Percentiles rank a stretch among this genome's conserved stretches.
Conservation (phyloP, 2,329 filamentous ascomycete genomes). For the Fusarium sp. region DNA sequence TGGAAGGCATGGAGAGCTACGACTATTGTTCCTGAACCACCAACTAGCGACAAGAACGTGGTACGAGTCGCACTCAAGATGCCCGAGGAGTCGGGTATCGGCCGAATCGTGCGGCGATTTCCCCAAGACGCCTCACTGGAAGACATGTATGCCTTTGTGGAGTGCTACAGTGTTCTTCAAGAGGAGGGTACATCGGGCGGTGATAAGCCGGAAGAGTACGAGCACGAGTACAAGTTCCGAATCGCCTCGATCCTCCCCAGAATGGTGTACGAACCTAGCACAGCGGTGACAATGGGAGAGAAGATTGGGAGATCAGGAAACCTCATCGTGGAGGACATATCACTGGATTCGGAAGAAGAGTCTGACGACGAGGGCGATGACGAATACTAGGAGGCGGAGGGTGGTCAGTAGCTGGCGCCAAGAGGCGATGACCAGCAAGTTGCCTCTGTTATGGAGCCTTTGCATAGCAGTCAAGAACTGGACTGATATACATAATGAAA, state of each 20-base stretch:
- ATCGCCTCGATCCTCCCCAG: conserved; percentile 89
- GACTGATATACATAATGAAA: conserved; percentile 4
- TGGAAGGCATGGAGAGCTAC: conserved; percentile 87
- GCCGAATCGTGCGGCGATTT: conserved; percentile 84
- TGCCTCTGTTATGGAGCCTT: conserved; percentile 17
- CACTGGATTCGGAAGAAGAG: conserved; percentile 54
- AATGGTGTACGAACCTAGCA: conserved; percentile 79
- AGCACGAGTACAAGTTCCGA: conserved; percentile 86
- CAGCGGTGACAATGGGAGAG: conserved; percentile 74
- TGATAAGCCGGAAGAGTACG: conserved; percentile 73
- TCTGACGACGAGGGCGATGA: conserved; percentile 50
- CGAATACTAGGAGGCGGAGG: conserved; percentile 45
- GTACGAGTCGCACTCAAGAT: conserved; percentile 79
- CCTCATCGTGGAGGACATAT: conserved; percentile 82
- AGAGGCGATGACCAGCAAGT: conserved; percentile 16
- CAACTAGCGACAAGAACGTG: conserved; percentile 70
- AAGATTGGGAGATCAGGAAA: conserved; percentile 87
- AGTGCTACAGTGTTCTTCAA: conserved; percentile 81
- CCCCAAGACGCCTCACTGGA: conserved; percentile 77
- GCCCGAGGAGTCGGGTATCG: conserved; percentile 71
- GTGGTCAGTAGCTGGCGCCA: conserved; percentile 33
- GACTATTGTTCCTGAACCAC: conserved; percentile 77
- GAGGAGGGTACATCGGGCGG: conserved; percentile 51
- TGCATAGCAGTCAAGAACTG: conserved; percentile 34
- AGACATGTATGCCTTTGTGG: conserved; percentile 95